Conservation (phyloP, 805 yeast genomes). For the Zygoascus ofunaensis region DNA sequence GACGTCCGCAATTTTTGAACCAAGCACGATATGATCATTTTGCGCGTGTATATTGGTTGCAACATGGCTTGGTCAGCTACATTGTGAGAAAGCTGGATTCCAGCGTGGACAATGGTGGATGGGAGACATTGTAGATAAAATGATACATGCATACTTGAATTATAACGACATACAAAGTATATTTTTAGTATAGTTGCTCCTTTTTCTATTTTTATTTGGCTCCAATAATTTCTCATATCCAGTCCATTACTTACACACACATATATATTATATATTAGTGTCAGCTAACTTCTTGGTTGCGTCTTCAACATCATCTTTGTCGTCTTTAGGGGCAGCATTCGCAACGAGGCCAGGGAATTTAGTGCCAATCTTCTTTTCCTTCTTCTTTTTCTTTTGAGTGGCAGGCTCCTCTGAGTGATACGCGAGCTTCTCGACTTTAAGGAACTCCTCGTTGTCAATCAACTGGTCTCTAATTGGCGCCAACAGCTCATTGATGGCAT, state of each 20-base stretch:
- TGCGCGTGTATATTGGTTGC: constrained; percentile 61
- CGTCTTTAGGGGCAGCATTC: constrained; percentile 21
- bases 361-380: constrained; percentile 75
- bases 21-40: constrained; percentile 55
- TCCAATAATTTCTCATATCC: not conserved
- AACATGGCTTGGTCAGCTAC: constrained; percentile 65
- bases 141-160: not conserved
- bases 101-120: constrained; percentile 81
- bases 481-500: constrained; percentile 67
- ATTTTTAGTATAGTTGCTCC: not conserved
- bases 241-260: too few relatives aligned
- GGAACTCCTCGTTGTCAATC: constrained; percentile 55
- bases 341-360: constrained; percentile 65
- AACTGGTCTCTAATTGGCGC: constrained; percentile 76
- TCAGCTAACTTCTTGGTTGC: constrained; percentile 4
- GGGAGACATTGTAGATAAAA: constrained; percentile 65
- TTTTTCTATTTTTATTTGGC: not conserved
- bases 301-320: constrained; percentile 15
- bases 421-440: constrained; percentile 65
- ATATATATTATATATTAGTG: not conserved
- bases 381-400: constrained; percentile 59
- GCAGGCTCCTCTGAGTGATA: constrained; percentile 59
- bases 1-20: constrained; percentile 62
- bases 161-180: not conserved
- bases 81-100: constrained; percentile 76